phyloP scores from a whole-genome alignment of 2,329 filamentous ascomycete genomes.

The Fusarium sp. region DNA sequence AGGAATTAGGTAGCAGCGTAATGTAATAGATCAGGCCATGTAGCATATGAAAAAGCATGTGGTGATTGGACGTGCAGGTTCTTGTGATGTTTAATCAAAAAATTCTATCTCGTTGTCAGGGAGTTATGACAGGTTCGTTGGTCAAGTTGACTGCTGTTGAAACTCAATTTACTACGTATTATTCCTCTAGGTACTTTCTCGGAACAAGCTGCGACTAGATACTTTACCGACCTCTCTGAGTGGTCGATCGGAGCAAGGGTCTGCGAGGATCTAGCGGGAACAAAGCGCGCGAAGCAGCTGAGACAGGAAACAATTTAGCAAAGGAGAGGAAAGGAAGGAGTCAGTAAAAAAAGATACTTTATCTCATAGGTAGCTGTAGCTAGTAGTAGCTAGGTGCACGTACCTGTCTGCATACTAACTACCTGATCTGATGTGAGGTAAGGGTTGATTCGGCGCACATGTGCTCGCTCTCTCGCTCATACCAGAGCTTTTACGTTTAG shows the following conservation, averaged over 20 bases:
- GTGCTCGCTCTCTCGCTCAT: too few relatives aligned
- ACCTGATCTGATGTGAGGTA: slow-evolving; percentile 17
- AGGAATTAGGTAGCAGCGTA: slow-evolving; percentile 17
- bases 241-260: slow-evolving; percentile 33
- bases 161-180: slow-evolving; percentile 28
- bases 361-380: slow-evolving; percentile 6
- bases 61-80: background rate
- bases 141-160: background rate
- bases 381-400: slow-evolving; percentile 6
- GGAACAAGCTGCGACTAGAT: slow-evolving; percentile 13
- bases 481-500: slow-evolving; percentile 30
- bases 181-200: slow-evolving; percentile 9
- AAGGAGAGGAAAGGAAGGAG: background rate
- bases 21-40: slow-evolving; percentile 8
- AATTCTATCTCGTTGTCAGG: background rate
- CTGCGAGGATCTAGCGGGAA: slow-evolving; percentile 26
- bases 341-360: slow-evolving; percentile 22
- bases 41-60: background rate
- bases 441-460: slow-evolving; percentile 12
- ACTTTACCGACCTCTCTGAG: slow-evolving; percentile 10
- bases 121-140: slow-evolving; percentile 3
- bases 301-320: slow-evolving; percentile 9
- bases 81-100: background rate
- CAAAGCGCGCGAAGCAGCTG: slow-evolving; percentile 21
- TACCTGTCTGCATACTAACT: slow-evolving; percentile 19